Evolutionary conservation across 2,329 filamentous ascomycete genomes (phyloP).

Genomic region (Claviceps quebecensis): DNA sequence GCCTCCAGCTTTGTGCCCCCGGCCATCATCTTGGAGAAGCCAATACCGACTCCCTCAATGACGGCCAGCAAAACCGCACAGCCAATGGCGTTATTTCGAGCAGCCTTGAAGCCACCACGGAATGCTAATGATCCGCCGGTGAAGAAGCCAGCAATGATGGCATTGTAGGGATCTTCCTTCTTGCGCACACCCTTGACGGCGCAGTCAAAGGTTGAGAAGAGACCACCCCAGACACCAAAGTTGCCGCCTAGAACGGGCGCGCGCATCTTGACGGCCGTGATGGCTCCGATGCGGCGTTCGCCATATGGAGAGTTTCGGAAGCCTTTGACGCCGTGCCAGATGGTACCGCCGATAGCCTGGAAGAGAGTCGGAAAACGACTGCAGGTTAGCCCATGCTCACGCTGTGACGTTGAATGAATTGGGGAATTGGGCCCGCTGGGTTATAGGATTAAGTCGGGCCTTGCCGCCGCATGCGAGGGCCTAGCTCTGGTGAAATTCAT

Average conservation of each 20-base stretch:
- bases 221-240: conserved; percentile 93
- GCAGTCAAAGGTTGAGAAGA: conserved; percentile 95
- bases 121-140: conserved; percentile 86
- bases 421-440: too few species aligned
- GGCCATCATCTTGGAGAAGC: conserved; percentile 87
- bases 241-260: conserved; percentile 94
- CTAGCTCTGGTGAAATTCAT: not conserved
- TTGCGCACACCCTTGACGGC: conserved; percentile 84
- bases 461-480: not conserved
- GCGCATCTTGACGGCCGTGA: conserved; percentile 95
- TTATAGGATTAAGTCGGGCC: not conserved
- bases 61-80: conserved; percentile 89
- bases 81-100: conserved; percentile 89
- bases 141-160: conserved; percentile 94
- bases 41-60: conserved; percentile 95
- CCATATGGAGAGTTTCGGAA: conserved; percentile 83
- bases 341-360: conserved; percentile 61
- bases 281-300: conserved; percentile 85
- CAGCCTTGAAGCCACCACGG: conserved; percentile 80
- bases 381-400: not conserved
- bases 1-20: conserved; percentile 73
- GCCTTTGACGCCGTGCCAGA: conserved; percentile 96
- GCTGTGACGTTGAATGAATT: not conserved
- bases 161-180: conserved; percentile 98
- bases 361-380: not conserved